Conservation (phyloP, 202 grass and related monocot genomes). For the Musa balbisiana region DNA sequence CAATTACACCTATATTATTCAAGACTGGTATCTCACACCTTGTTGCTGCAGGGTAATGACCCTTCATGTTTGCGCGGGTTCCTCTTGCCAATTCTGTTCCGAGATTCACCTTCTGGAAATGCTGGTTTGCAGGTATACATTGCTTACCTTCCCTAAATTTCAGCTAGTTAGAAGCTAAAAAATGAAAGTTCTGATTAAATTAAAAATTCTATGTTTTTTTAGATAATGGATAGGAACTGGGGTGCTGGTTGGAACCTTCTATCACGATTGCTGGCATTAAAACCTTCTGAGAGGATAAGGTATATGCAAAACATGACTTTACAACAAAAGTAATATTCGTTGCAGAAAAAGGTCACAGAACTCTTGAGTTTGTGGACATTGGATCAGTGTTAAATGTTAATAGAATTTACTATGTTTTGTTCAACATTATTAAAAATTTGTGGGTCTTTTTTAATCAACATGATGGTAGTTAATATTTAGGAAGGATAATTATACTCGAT, state of each 20-base stretch:
- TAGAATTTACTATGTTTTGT: background rate
- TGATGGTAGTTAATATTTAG: background rate
- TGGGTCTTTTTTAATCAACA: background rate
- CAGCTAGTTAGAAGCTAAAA: background rate
- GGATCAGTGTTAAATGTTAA: background rate
- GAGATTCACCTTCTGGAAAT: conserved; percentile 71
- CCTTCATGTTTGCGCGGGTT: conserved; percentile 93
- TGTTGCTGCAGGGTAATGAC: conserved; percentile 67
- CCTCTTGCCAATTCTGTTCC: conserved; percentile 62
- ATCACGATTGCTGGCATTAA: conserved; percentile 70
- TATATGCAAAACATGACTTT: conserved; percentile 26
- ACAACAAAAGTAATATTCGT: background rate
- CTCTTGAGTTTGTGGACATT: too few relatives aligned
- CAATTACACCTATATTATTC: background rate
- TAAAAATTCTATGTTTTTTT: conserved; percentile 22
- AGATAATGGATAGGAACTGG: conserved; percentile 91
- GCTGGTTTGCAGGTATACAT: conserved; percentile 59
- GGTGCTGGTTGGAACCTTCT: conserved; percentile 95
- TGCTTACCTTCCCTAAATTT: background rate
- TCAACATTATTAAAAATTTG: background rate
- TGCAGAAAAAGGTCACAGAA: background rate
- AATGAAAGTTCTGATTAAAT: conserved; percentile 23
- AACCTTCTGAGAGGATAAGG: conserved; percentile 84
- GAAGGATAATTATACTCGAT: background rate
- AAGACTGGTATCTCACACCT: background rate